These are phyloP conservation scores for Exophiala mesophila DNA, from an alignment of 2,329 filamentous ascomycete genomes.

Conservation along the genomic window DNA sequence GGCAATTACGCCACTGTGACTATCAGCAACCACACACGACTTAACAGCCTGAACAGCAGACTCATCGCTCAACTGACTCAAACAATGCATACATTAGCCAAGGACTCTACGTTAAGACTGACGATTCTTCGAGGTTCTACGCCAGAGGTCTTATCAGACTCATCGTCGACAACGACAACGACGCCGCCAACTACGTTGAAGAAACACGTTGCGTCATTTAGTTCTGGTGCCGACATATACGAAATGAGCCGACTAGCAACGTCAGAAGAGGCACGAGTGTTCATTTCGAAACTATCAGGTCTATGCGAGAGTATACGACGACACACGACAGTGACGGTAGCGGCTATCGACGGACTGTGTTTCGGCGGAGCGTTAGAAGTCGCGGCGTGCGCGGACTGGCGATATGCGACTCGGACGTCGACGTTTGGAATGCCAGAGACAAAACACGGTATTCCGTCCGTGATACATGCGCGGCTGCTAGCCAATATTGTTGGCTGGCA, in stretches of 20 bases:
- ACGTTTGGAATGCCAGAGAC: slow-evolving; percentile 25
- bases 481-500: slow-evolving; percentile 26
- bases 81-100: slow-evolving; percentile 20
- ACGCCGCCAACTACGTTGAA: neutral
- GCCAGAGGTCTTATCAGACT: too few relatives aligned
- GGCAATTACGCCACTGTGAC: slow-evolving; percentile 28
- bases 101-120: slow-evolving; percentile 31
- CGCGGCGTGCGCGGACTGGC: slow-evolving; percentile 25
- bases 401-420: slow-evolving; percentile 11
- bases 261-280: slow-evolving; percentile 30
- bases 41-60: slow-evolving; percentile 28
- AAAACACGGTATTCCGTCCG: slow-evolving; percentile 21
- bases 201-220: slow-evolving; percentile 88
- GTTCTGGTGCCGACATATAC: slow-evolving; percentile 84
- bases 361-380: slow-evolving; percentile 21
- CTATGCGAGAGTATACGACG: slow-evolving; percentile 20
- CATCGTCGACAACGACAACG: too few relatives aligned
- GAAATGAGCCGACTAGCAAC: slow-evolving; percentile 46
- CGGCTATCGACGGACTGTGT: slow-evolving; percentile 18
- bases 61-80: slow-evolving; percentile 23
- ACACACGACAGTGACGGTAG: slow-evolving; percentile 4
- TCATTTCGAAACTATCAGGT: slow-evolving; percentile 34
- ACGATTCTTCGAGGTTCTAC: slow-evolving; percentile 22
- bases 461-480: slow-evolving; percentile 22
- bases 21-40: slow-evolving; percentile 27